Evolutionary conservation across 2,329 filamentous ascomycete genomes (phyloP), one percentile per base, ranked within the genome.

Genomic region (Diaporthe sp.): DNA sequence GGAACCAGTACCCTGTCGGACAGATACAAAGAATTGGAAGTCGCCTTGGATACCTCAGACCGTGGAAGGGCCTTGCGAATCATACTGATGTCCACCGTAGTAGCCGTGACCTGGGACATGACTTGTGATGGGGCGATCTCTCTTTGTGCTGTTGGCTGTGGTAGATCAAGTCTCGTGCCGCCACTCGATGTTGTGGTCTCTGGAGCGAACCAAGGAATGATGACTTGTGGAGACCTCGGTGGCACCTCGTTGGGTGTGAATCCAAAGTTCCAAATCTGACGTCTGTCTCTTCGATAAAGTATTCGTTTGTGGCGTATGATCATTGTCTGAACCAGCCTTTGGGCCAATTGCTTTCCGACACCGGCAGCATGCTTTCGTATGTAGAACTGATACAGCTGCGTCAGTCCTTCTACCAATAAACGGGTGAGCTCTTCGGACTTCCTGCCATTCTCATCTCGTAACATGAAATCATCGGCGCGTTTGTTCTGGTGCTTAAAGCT

Each of bases 151-250:
- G n/a, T 3, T 13, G 17, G 7, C 17, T 51, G 49, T 5, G 10
- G 22, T 13, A 13, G 22, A 9, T 1, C 22, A 6, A 2, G 1
- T 7, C 1, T n/a, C 2, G 1, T 51, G 10, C n/a, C 1, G 10
- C 4, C 49, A 25, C 5, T 25, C 22, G 22, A 9, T 2, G 22
- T 0, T 25, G 22, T 51, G 7, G 22, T 25, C 0, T 51, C 49
- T 6, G 31, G 28, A 28, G 28, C 28, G 28, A 28, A 28, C 28
- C 3, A 28, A 28, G 28, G 28, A 28, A 28, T 28, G 28, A 3
- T 28, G 28, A 28, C 28, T 28, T 28, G 28, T 28, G 28, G 28
- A 28, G 28, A 28, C 28, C 3, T 28, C 28, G 28, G 28, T 28
- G 28, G 28, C 28, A 28, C 28, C 28, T 28, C 28, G 28, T 28